phyloP scores from a whole-genome alignment of 2,329 filamentous ascomycete species.

The Nemania abortiva region DNA sequence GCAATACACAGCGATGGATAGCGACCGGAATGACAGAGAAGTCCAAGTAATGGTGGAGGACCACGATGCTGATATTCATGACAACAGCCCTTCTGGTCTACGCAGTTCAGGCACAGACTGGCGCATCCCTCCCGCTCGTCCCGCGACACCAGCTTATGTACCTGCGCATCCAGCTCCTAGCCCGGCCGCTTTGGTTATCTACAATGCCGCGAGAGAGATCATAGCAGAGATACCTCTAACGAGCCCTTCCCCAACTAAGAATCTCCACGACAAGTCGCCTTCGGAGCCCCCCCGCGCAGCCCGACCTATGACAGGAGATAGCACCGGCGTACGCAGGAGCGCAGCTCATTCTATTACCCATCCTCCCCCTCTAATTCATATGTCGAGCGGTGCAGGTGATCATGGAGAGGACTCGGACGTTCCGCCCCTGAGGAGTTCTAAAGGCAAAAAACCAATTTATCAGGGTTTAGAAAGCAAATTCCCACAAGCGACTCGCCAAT shows the following conservation, averaged over 20 bases:
- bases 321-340: too few relatives aligned
- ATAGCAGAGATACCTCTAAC: not conserved
- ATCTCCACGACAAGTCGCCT: not conserved
- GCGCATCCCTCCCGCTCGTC: too few relatives aligned
- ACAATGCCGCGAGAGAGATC: not conserved
- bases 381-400: not conserved
- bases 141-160: not conserved
- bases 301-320: not conserved
- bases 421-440: not conserved
- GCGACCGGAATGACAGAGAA: not conserved
- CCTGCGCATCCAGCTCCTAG: not conserved
- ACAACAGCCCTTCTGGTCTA: not conserved
- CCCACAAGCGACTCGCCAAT: not conserved
- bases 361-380: not conserved
- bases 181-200: not conserved
- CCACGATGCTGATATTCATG: not conserved
- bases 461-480: not conserved
- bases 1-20: not conserved
- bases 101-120: not conserved
- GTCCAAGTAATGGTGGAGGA: not conserved
- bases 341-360: not conserved
- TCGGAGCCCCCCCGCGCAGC: not conserved
- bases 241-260: not conserved
- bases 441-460: not conserved
- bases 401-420: not conserved